Conservation (phyloP, 352 stramenopile species). For the Phytopythium montanum region DNA sequence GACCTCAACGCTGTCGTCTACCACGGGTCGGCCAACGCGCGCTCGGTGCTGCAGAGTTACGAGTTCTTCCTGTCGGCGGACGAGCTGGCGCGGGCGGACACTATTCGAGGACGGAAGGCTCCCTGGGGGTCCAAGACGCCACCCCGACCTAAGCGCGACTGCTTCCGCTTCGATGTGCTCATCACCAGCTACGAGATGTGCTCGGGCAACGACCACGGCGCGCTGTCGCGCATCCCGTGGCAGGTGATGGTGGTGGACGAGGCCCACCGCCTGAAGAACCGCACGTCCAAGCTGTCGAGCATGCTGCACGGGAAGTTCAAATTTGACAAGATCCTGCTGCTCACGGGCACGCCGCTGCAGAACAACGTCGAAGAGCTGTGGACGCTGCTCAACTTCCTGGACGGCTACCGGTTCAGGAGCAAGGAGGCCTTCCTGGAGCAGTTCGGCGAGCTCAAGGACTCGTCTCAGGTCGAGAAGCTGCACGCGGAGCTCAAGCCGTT, state of each 20-base stretch:
- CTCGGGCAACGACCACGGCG: constrained; percentile 90
- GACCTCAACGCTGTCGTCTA: constrained; percentile 99
- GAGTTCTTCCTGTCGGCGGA: constrained; percentile 91
- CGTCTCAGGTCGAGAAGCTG: constrained; percentile 85
- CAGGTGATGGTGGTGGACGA: constrained; percentile 98
- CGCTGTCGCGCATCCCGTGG: constrained; percentile 94
- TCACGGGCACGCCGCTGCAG: constrained; percentile 90
- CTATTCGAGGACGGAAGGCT: constrained; percentile 17
- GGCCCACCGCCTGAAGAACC: constrained; percentile 98
- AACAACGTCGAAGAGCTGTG: constrained; percentile 94
- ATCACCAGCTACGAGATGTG: constrained; percentile 99
- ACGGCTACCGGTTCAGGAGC: constrained; percentile 92
- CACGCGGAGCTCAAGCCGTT: constrained; percentile 84
- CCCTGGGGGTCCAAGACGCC: neutral
- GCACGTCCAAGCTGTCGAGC: constrained; percentile 93
- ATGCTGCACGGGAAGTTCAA: constrained; percentile 77
- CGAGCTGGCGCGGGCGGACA: constrained; percentile 37
- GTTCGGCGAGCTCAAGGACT: constrained; percentile 93
- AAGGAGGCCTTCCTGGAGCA: constrained; percentile 91
- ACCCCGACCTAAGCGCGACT: constrained; percentile 38
- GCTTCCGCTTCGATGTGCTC: constrained; percentile 97
- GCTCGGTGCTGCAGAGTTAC: constrained; percentile 90
- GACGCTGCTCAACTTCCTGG: constrained; percentile 99
- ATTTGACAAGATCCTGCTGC: constrained; percentile 83
- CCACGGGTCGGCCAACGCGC: constrained; percentile 91